Evolutionary conservation across 441 rosid species (phyloP), one percentile per base, ranked within the genome.

Genomic region (Adansonia madagascariensis): DNA sequence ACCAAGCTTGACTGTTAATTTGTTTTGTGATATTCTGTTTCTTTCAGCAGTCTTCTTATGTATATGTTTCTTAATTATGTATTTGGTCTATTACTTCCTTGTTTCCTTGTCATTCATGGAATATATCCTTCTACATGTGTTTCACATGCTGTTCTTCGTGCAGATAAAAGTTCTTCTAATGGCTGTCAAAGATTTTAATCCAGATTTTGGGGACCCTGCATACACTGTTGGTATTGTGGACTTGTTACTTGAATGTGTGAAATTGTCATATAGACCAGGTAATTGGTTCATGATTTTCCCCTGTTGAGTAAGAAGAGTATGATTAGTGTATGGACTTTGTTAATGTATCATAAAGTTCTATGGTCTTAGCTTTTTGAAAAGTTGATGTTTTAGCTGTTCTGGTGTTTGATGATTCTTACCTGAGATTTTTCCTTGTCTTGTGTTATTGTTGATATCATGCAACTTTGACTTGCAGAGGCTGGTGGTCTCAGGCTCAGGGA

Each of bases 141-240:
- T 65, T 78, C 79, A 76, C 80, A 75, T 75, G 73, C 61, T 82
- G 76, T 85, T 77, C 77, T 65, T 75, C 71, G 17, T 88, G 95
- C 98, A 97, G 99, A 91, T 97, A 78, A 94, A 80, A 88, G 93
- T 92, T 82, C 97, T 97, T 74, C 82, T 97, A 84, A 91, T 87
- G 94, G 98, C 99, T 73, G 92, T 95, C 77, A 97, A 97, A 87
- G 97, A 89, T 91, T 97, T 95, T 84, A 87, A 92, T 88, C 95
- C 98, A 61, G 91, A 86, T 62, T 88, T 87, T 83, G 98, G 99
- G 73, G 99, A 97, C 85, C 77, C 99, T 77, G 94, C 98, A 73
- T 95, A 97, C 87, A 95, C 98, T 27, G 92, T 95, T 97, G 92
- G 99, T 81, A 90, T 97, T 78, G 99, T 97, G 87, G 99, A 97